These are phyloP conservation scores for Cyberlindnera mrakii DNA, from an alignment of 805 yeast species.

Conservation along the genomic window DNA sequence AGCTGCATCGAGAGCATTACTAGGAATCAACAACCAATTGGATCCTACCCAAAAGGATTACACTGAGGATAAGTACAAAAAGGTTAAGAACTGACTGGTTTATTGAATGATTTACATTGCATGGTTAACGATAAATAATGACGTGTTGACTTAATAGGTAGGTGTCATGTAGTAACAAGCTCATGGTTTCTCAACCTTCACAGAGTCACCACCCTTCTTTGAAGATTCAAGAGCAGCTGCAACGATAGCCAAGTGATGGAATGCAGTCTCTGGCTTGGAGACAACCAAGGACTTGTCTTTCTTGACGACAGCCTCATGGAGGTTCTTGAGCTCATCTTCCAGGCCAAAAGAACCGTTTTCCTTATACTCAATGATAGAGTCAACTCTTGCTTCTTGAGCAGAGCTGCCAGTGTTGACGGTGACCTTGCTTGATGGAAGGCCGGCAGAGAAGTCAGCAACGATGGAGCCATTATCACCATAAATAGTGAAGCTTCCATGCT, in stretches of 20 bases:
- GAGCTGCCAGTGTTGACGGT: constrained; percentile 28
- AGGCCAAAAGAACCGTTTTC: constrained; percentile 49
- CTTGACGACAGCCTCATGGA: constrained; percentile 52
- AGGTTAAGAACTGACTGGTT: constrained; percentile 6
- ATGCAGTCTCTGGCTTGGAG: constrained; percentile 70
- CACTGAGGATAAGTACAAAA: constrained; percentile 62
- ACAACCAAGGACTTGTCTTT: constrained; percentile 54
- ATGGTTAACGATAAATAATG: neutral
- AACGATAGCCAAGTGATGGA: constrained; percentile 88
- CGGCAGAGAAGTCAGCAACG: constrained; percentile 52
- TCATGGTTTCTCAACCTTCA: constrained; percentile 34
- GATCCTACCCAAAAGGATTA: constrained; percentile 58
- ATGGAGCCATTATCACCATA: constrained; percentile 79
- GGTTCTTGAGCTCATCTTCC: constrained; percentile 46
- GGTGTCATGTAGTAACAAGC: neutral
- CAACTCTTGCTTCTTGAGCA: constrained; percentile 18
- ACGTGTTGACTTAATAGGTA: neutral
- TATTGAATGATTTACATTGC: neutral
- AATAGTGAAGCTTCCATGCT: constrained; percentile 59
- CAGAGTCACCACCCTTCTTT: constrained; percentile 42
- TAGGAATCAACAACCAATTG: constrained; percentile 78
- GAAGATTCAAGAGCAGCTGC: constrained; percentile 81
- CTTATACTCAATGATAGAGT: constrained; percentile 23
- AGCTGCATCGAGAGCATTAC: constrained; percentile 72
- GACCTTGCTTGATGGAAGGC: constrained; percentile 27